Conservation (phyloP, 2,329 filamentous ascomycete genomes). For the Ramularia endophylla region DNA sequence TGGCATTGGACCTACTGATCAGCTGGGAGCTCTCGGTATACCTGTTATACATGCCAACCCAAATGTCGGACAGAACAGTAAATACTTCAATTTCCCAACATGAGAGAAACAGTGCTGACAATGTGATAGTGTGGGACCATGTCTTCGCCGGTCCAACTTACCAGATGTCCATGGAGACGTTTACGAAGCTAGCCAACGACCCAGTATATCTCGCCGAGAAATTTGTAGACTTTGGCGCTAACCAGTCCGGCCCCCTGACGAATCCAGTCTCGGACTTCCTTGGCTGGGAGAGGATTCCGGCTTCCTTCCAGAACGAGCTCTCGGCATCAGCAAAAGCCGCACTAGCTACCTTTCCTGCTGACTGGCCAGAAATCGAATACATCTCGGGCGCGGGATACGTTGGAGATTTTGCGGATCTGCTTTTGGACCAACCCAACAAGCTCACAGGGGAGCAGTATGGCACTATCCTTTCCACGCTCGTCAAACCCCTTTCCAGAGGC, state of each 20-base stretch:
- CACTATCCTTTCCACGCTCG: conserved; percentile 18
- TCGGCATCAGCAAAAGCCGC: conserved; percentile 6
- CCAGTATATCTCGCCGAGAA: conserved; percentile 8
- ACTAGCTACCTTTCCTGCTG: conserved; percentile 13
- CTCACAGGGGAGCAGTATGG: conserved; percentile 26
- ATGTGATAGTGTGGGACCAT: conserved; percentile 49
- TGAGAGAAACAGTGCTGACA: no score
- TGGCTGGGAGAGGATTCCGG: conserved; percentile 19
- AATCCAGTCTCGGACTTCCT: conserved; percentile 16
- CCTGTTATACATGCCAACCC: conserved; percentile 49
- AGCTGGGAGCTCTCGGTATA: conserved; percentile 47
- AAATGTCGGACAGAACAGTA: conserved; percentile 55
- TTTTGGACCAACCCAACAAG: conserved; percentile 22
- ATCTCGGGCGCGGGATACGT: conserved; percentile 9
- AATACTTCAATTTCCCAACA: no score
- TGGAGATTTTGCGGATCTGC: conserved; percentile 1
- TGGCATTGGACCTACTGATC: conserved; percentile 53
- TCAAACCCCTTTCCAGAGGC: conserved; percentile 2
- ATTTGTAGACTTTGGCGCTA: conserved; percentile 12
- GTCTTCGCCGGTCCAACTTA: conserved; percentile 32
- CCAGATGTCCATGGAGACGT: conserved; percentile 21
- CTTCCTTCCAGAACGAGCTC: conserved; percentile 10
- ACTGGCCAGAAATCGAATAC: conserved; percentile 22
- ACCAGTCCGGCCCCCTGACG: conserved; percentile 10
- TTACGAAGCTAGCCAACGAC: conserved; percentile 15